phyloP scores from a whole-genome alignment of 495 filamentous ascomycete genomes.

The Apodospora peruviana region DNA sequence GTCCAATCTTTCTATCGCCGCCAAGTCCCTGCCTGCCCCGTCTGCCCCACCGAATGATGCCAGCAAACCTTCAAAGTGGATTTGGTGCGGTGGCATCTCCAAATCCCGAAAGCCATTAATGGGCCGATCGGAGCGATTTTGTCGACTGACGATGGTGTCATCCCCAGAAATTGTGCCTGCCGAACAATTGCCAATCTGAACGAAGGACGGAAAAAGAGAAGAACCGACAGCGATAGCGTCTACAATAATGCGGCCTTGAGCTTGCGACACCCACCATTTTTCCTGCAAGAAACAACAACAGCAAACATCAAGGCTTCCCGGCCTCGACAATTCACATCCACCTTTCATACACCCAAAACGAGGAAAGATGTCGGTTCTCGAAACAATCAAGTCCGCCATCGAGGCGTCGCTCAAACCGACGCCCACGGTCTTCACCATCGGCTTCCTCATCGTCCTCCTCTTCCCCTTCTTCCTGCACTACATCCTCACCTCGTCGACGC shows the following conservation, averaged over 20 bases:
- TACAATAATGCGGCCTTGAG: neutral
- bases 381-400: conserved; percentile 26
- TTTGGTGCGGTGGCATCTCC: neutral
- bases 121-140: neutral
- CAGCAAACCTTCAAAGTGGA: neutral
- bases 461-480: conserved; percentile 74
- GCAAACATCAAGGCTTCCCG: neutral
- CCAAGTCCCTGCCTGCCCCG: neutral
- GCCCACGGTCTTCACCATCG: conserved; percentile 52
- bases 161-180: neutral
- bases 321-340: neutral
- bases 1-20: neutral
- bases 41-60: neutral
- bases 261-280: too few relatives aligned
- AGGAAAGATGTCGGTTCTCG: conserved; percentile 4
- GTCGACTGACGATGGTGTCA: conserved; percentile 16
- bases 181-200: neutral
- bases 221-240: neutral
- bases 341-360: neutral
- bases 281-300: neutral
- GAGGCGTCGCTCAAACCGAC: conserved; percentile 49
- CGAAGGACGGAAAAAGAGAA: too few relatives aligned
- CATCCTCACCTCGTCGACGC: conserved; percentile 60
- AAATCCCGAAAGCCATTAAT: neutral
- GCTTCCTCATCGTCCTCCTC: conserved; percentile 62